These are phyloP conservation scores for Helotiales sp. DNA, from an alignment of 2,329 filamentous ascomycete species.

Conservation along the genomic window DNA sequence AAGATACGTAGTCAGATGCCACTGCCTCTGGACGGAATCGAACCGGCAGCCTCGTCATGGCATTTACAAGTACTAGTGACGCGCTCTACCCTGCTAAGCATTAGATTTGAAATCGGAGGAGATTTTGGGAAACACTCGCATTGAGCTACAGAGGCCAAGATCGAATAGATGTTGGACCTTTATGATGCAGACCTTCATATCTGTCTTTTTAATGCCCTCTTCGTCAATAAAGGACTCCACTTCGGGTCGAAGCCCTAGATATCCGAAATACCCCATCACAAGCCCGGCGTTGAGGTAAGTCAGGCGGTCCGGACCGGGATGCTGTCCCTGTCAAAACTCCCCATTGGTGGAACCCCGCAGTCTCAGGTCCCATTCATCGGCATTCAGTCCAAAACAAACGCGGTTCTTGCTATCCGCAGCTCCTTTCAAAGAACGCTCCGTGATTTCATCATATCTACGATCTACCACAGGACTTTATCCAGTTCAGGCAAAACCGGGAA, in stretches of 20 bases:
- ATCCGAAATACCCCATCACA: neutral
- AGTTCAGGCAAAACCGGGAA: neutral
- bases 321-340: constrained; percentile 4
- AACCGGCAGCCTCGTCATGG: neutral
- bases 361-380: constrained; percentile 9
- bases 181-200: neutral
- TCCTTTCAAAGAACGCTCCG: neutral
- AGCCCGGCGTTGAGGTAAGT: neutral
- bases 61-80: neutral
- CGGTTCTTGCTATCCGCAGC: neutral
- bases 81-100: neutral
- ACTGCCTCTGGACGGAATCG: neutral
- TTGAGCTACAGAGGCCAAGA: constrained; percentile 6
- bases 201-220: neutral
- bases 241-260: neutral
- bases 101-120: neutral
- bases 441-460: neutral
- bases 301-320: constrained; percentile 23
- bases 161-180: neutral
- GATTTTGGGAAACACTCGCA: neutral
- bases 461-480: neutral
- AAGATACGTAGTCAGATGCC: too few relatives aligned
- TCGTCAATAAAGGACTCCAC: neutral
- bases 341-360: constrained; percentile 18
- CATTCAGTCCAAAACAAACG: constrained; percentile 13